These are phyloP conservation scores for Dimargaris cristalligena DNA, from an alignment of 192 early-diverging fungal species.

Conservation along the genomic window DNA sequence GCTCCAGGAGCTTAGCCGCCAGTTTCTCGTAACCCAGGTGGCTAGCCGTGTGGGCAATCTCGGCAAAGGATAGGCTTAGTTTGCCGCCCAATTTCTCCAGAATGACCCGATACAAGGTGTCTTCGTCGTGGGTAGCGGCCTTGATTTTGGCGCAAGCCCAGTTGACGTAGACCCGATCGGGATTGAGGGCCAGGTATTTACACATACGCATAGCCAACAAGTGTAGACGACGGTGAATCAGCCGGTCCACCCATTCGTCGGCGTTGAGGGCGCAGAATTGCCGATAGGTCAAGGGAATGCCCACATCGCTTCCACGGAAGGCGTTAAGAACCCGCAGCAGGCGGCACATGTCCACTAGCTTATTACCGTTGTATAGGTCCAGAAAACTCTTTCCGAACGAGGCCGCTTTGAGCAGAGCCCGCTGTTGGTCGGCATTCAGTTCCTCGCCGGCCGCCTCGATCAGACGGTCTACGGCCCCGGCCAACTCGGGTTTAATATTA, in stretches of 20 bases:
- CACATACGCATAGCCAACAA: slow-evolving; percentile 73
- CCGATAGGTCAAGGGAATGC: slow-evolving; percentile 71
- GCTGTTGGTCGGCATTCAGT: slow-evolving; percentile 57
- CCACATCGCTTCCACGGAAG: slow-evolving; percentile 66
- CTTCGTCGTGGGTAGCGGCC: slow-evolving; percentile 59
- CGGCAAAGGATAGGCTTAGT: slow-evolving; percentile 67
- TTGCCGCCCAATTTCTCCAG: slow-evolving; percentile 57
- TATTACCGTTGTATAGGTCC: slow-evolving; percentile 66
- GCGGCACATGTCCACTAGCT: slow-evolving; percentile 77
- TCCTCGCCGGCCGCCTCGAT: slow-evolving; percentile 87
- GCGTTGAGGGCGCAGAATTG: slow-evolving; percentile 61
- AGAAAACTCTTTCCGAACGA: slow-evolving; percentile 88
- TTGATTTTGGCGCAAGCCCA: slow-evolving; percentile 97
- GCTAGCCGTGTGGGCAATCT: slow-evolving; percentile 84
- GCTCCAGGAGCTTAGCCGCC: slow-evolving; percentile 68
- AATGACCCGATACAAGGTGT: slow-evolving; percentile 61
- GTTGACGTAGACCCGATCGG: slow-evolving; percentile 72
- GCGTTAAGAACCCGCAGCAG: slow-evolving; percentile 77
- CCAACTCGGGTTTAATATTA: slow-evolving; percentile 59
- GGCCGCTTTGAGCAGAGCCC: slow-evolving; percentile 61
- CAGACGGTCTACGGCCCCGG: slow-evolving; percentile 77
- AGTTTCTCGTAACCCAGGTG: slow-evolving; percentile 64
- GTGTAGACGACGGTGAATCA: slow-evolving; percentile 71
- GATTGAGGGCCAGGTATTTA: slow-evolving; percentile 61
- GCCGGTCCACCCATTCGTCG: slow-evolving; percentile 63